Conservation (phyloP, 2,329 filamentous ascomycete species). For the Tolypocladium amazonense region DNA sequence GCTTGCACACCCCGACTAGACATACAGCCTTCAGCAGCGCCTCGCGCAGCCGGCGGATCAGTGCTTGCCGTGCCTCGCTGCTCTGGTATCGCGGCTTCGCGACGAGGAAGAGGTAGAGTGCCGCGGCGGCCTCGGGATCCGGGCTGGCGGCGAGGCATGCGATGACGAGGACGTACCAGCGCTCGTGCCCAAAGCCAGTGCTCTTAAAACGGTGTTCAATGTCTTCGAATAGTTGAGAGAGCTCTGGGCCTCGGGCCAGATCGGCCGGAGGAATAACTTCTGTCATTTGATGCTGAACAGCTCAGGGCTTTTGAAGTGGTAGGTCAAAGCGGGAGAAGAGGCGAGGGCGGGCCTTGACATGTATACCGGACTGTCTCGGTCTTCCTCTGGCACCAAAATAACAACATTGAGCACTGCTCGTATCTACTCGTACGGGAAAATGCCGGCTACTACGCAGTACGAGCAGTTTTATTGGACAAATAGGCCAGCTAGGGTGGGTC, state of each 20-base stretch:
- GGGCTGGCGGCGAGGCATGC: slow-evolving; percentile 3
- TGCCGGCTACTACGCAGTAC: not conserved
- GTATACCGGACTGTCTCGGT: not conserved
- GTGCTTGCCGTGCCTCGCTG: not conserved
- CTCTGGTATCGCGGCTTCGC: not conserved
- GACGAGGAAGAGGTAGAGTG: slow-evolving; percentile 43
- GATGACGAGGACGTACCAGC: slow-evolving; percentile 6
- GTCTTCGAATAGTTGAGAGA: not conserved
- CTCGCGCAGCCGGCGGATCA: not conserved
- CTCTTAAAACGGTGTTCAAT: not conserved
- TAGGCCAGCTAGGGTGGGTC: not conserved
- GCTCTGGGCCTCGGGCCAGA: not conserved
- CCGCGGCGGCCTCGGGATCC: slow-evolving; percentile 33
- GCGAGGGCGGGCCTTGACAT: not conserved
- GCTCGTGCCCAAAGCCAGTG: not conserved
- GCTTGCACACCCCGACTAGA: not conserved
- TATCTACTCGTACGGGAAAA: no score
- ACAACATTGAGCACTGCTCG: no score
- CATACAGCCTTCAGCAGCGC: not conserved
- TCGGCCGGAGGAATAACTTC: not conserved
- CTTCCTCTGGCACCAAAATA: not conserved
- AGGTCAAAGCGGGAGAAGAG: not conserved
- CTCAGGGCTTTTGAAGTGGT: not conserved
- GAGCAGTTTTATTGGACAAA: not conserved
- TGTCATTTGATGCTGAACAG: not conserved